Base-by-base conservation (phyloP, 768 basidiomycete species). In the Boletus tylopilopsis region DNA sequence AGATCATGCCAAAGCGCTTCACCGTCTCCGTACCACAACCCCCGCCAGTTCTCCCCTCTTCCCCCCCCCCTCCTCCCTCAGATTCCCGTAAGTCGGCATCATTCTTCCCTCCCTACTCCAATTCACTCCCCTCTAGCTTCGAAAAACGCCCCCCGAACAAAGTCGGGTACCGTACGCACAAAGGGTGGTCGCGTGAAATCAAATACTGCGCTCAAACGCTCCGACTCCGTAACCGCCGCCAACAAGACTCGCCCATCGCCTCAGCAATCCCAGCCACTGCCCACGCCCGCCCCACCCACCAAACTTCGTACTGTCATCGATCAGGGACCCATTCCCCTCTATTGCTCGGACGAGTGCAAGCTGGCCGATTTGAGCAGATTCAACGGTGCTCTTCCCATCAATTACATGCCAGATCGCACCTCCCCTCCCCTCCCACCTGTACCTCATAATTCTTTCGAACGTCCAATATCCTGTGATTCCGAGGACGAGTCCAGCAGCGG, bases 341-440 rank as follows among this genome's bases (percentile, higher is more conserved):
- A 92, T 71, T 92, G 89, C 69, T 90, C 88, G 1, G 85, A 88
- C 54, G 78, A 84, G 60, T 92, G 89, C 63, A 75, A 79, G 51
- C 65, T 82, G 35, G 69, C 70, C 34, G 89, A 91, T 65, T 63
- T 82, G 57, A 71, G 73, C 59, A 64, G 64, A 58, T 60, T 59
- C 23, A 64, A 71, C 33, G 70, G 70, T 30, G 69, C 64, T 43
- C 68, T 76, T 40, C 73, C 73, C 45, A 71, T 75, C 60, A 64
- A 76, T 55, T 79, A 74, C 63, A 64, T 79, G 55, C 80, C 79
- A 24, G 67, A 71, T 53, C 71, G 71, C 21, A 64, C 72, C 12
- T 68, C 70, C 2, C 72, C 74, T 7, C 68, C 65, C 8, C 60
- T 73, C 15, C 75, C 73, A 27, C 67, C 73, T 0, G 70, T 75